A percentile compares a stretch with the other conserved stretches of the same genome.
phyloP scores from a whole-genome alignment of 176 grass and related monocot genomes.

The Oryza nivara region DNA sequence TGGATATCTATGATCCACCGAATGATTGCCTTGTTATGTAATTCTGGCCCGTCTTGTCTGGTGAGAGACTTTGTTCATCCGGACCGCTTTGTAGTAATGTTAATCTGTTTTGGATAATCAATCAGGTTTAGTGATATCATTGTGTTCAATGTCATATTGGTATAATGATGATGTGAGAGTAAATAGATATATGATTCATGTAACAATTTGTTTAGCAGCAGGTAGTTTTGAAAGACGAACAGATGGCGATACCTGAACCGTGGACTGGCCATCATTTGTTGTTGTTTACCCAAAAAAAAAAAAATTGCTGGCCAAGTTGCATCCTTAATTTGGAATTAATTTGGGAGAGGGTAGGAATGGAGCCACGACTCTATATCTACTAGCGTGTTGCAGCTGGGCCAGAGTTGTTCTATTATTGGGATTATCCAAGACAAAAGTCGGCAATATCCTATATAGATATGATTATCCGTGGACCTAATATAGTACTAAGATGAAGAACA shows the following conservation, averaged over 20 bases:
- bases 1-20: constrained; percentile 21
- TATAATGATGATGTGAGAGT: background rate
- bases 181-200: background rate
- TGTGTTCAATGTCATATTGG: background rate
- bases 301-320: background rate
- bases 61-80: background rate
- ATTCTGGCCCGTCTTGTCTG: background rate
- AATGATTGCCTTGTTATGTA: background rate
- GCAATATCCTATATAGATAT: no score
- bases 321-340: background rate
- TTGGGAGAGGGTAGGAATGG: no score
- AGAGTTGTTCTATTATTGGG: background rate
- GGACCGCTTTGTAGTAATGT: background rate
- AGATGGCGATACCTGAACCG: background rate
- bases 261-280: background rate
- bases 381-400: background rate
- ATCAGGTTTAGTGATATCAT: background rate
- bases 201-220: background rate
- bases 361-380: no score
- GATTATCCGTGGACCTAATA: no score
- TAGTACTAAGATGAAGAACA: no score
- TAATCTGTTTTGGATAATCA: no score
- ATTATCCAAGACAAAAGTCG: background rate
- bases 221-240: background rate
- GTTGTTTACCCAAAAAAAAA: background rate